Evolutionary conservation across 2,329 filamentous ascomycete species (phyloP).

Genomic region (Apiospora kogelbergensis): DNA sequence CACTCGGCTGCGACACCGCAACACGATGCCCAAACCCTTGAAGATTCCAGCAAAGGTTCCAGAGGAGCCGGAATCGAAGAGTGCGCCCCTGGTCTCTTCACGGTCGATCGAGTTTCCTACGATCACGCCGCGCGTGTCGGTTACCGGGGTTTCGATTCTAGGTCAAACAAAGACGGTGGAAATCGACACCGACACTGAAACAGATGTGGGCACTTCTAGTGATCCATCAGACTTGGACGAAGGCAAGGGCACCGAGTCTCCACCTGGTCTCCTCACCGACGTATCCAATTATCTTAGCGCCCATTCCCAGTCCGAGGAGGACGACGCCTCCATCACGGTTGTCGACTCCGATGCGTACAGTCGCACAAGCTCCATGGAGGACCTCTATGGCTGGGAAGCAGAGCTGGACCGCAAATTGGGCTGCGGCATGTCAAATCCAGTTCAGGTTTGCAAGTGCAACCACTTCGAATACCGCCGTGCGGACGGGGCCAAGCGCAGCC

Average conservation of each 20-base stretch:
- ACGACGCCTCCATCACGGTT: conserved; percentile 24
- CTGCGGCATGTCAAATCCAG: conserved; percentile 21
- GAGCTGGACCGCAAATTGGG: conserved; percentile 37
- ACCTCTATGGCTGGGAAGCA: conserved; percentile 57
- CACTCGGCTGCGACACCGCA: conserved; percentile 26
- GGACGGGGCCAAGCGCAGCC: conserved; percentile 31
- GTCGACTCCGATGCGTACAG: conserved; percentile 29
- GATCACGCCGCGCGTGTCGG: conserved; percentile 15
- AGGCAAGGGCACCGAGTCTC: conserved; percentile 29
- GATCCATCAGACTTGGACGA: conserved; percentile 18
- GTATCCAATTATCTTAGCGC: conserved; percentile 40
- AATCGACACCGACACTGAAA: conserved; percentile 25
- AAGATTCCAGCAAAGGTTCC: conserved; percentile 30
- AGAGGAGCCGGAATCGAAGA: conserved; percentile 24
- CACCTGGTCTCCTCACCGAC: conserved; percentile 32
- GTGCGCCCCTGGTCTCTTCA: conserved; percentile 21
- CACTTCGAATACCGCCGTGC: conserved; percentile 28
- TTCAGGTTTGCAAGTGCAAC: conserved; percentile 20
- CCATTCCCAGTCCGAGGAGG: conserved; percentile 29
- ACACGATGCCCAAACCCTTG: conserved; percentile 27
- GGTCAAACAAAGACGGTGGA: not conserved
- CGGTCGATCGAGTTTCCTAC: conserved; percentile 13
- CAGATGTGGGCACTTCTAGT: conserved; percentile 21
- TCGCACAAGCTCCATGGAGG: conserved; percentile 31
- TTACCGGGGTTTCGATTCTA: conserved; percentile 2